phyloP scores from a whole-genome alignment of 108 stramenopile species.

The Skeletonema costatum region DNA sequence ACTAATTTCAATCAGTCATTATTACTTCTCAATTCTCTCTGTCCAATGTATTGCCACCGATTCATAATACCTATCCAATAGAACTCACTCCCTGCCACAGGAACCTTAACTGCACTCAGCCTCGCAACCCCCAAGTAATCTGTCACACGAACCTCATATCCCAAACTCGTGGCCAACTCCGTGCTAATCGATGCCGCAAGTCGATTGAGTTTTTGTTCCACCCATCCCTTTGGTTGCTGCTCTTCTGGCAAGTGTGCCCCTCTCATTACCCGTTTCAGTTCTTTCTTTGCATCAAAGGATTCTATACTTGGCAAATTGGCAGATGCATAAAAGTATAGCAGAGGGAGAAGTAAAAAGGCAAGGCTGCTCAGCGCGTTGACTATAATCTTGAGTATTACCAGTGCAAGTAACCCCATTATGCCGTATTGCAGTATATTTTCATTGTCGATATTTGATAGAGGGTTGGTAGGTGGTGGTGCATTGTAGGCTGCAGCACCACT shows the following conservation, averaged over 20 bases:
- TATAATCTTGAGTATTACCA: constrained; percentile 20
- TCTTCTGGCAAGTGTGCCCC: constrained; percentile 76
- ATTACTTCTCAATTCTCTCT: constrained; percentile 22
- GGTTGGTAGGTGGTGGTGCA: not conserved
- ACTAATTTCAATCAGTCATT: constrained; percentile 13
- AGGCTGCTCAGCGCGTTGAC: constrained; percentile 17
- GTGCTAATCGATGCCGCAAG: constrained; percentile 65
- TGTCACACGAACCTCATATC: constrained; percentile 56
- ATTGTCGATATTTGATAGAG: constrained; percentile 25
- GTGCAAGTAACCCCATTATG: constrained; percentile 8
- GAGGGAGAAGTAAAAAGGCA: constrained; percentile 47
- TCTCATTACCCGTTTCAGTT: constrained; percentile 75
- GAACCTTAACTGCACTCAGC: constrained; percentile 54
- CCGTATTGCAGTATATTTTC: constrained; percentile 18
- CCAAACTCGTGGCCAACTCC: constrained; percentile 69
- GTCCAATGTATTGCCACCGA: constrained; percentile 31
- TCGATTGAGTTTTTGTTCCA: constrained; percentile 54
- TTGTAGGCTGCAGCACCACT: not conserved
- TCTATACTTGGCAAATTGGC: constrained; percentile 56
- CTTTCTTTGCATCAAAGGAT: constrained; percentile 76
- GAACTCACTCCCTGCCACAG: constrained; percentile 50
- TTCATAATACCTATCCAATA: constrained; percentile 65
- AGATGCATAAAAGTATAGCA: constrained; percentile 58
- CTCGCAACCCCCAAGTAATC: constrained; percentile 49
- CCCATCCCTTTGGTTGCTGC: constrained; percentile 65